Evolutionary conservation across 148 eudicot species (phyloP), one percentile per base, ranked within the genome.

Genomic region (Nepenthes mirabilis): DNA sequence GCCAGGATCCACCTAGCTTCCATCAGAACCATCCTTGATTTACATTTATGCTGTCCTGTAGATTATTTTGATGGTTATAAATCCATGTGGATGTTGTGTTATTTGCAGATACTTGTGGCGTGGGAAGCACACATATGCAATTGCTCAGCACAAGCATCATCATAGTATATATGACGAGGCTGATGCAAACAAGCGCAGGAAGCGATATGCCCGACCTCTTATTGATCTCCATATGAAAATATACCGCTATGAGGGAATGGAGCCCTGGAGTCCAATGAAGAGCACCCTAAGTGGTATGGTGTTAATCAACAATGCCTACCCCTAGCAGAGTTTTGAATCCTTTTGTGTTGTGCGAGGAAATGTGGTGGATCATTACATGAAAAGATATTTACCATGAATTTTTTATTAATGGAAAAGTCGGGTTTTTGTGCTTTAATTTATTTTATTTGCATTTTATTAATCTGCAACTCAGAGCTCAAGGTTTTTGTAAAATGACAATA

Each of bases 101-200:
- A 47, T 57, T 47, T 65, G 58, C 83, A 94, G 99, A 70, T 94
- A 94, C 70, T 65, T 94, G 56, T 94, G 99, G 99, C 95, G 90
- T 59, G 95, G 84, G 68, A 93, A 86, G 83, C 74, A 89, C 73
- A 86, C 97, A 36, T 94, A 79, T 71, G 87, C 97, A 13, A 89
- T 94, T 79, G 91, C 99, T 52, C 97, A 89, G 73, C 99, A 86
- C 76, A 94, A 94, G 72, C 99, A 94, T 77, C 95, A 86, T 61
- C 82, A 80, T 33, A 81, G 69, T 67, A 67, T 94, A 55, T 94
- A 82, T 23, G 95, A 94, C 81, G 99, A 94, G 79, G 99, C 99
- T 66, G 99, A 94, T 84, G 73, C 99, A 37, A 89, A 89, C 80
- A 94, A 94, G 70, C 80, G 95, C 53, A 94, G 97, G 78, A 94